Percentiles rank a stretch among this genome's conserved stretches.
Evolutionary conservation across 768 basidiomycete species (phyloP).

Genomic region (Candolleomyces eurysporus): DNA sequence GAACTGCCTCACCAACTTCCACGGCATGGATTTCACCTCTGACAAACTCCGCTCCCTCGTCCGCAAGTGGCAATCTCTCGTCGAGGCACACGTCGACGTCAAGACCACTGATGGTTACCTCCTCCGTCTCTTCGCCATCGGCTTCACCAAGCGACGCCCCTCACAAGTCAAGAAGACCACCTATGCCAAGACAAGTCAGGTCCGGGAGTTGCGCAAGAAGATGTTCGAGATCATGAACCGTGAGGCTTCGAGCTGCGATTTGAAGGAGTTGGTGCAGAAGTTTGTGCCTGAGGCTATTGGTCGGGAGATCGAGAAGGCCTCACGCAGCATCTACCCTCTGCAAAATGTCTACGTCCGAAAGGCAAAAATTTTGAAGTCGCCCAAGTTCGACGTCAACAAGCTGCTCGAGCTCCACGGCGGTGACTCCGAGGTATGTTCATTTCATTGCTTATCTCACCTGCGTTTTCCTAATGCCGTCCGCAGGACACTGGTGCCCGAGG

Average conservation of each 20-base stretch:
- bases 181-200: conserved; percentile 92
- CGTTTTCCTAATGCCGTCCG: conserved; percentile 6
- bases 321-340: conserved; percentile 94
- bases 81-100: conserved; percentile 98
- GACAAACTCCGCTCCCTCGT: conserved; percentile 99
- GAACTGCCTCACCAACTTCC: conserved; percentile 99
- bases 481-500: conserved; percentile 90
- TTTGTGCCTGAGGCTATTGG: conserved; percentile 99
- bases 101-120: conserved; percentile 99
- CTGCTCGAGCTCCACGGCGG: conserved; percentile 96
- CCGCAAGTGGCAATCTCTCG: conserved; percentile 99
- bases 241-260: conserved; percentile 91
- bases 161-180: conserved; percentile 99
- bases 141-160: conserved; percentile 96
- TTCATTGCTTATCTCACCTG: conserved; percentile 9
- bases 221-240: conserved; percentile 99
- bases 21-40: conserved; percentile 99
- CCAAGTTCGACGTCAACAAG: conserved; percentile 95
- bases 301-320: conserved; percentile 98
- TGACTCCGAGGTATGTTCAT: conserved; percentile 77
- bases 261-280: conserved; percentile 99
- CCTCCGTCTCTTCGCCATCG: conserved; percentile 97
- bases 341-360: conserved; percentile 99
- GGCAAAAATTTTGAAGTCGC: conserved; percentile 98
- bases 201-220: conserved; percentile 97